phyloP scores from a whole-genome alignment of 352 stramenopile genomes.

The Phytophthora brassicae region DNA sequence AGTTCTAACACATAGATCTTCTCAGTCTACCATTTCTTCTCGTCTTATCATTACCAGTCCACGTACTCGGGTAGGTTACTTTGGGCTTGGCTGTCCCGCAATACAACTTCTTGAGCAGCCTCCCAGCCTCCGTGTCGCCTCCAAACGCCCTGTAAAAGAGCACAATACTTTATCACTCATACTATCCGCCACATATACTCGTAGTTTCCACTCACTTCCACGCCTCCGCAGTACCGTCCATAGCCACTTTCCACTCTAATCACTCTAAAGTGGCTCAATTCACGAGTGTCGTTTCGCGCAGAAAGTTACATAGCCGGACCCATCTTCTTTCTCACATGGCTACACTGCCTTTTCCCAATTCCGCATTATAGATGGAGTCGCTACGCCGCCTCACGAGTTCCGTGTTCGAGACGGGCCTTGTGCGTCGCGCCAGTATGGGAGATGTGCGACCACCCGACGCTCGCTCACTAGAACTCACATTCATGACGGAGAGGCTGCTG shows the following conservation, averaged over 20 bases:
- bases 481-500: slow-evolving; percentile 69
- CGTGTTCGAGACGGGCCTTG: slow-evolving; percentile 53
- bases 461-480: slow-evolving; percentile 64
- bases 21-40: neutral
- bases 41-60: neutral
- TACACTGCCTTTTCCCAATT: slow-evolving; percentile 21
- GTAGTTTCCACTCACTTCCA: slow-evolving; percentile 39
- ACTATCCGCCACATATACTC: neutral
- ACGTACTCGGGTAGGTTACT: slow-evolving; percentile 75
- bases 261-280: no score
- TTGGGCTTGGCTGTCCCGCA: slow-evolving; percentile 62
- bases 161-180: neutral
- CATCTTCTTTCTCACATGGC: neutral
- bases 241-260: no score
- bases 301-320: no score
- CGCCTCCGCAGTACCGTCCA: slow-evolving; percentile 24
- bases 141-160: slow-evolving; percentile 54
- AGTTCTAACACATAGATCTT: slow-evolving; percentile 43
- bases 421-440: slow-evolving; percentile 39
- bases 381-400: slow-evolving; percentile 75
- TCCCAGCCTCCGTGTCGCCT: slow-evolving; percentile 69
- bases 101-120: slow-evolving; percentile 79
- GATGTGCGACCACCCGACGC: slow-evolving; percentile 31
- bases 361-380: slow-evolving; percentile 45
- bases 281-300: slow-evolving; percentile 20